phyloP scores from a whole-genome alignment of 306 rosid genomes.

The Trichosanthes truncata region DNA sequence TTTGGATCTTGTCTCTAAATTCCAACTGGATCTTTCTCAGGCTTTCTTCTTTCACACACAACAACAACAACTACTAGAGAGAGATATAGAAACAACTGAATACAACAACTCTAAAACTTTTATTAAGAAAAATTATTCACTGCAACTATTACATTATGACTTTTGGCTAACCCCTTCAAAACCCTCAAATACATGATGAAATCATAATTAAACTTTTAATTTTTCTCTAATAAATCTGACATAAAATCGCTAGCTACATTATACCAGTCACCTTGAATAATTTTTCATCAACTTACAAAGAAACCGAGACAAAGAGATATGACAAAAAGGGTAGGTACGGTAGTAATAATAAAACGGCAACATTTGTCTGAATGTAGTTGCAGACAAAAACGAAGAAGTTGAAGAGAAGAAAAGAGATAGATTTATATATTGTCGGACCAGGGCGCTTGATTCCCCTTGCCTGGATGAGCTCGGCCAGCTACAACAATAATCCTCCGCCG shows the following conservation, averaged over 20 bases:
- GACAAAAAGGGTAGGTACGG: not conserved
- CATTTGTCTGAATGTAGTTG: not conserved
- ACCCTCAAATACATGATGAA: not conserved
- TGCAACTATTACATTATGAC: no score
- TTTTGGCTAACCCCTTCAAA: no score
- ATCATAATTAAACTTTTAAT: not conserved
- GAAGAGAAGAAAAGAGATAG: not conserved
- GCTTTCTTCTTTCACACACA: no score
- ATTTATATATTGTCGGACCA: not conserved
- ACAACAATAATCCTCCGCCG: not conserved
- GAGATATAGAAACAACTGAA: no score
- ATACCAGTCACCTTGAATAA: no score
- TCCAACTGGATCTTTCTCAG: not conserved
- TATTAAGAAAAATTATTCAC: no score
- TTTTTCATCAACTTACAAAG: not conserved
- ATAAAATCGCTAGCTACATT: no score
- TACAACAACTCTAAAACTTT: not conserved
- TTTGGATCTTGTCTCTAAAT: not conserved
- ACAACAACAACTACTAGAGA: no score
- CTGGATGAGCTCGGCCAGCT: not conserved
- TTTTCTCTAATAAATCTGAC: not conserved
- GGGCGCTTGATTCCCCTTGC: conserved; percentile 9
- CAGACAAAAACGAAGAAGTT: not conserved
- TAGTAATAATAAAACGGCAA: no score
- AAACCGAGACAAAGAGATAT: not conserved